Evolutionary conservation across 305 asterid species (phyloP), one percentile per base, ranked within the genome.

Genomic region (Rubia occidens): DNA sequence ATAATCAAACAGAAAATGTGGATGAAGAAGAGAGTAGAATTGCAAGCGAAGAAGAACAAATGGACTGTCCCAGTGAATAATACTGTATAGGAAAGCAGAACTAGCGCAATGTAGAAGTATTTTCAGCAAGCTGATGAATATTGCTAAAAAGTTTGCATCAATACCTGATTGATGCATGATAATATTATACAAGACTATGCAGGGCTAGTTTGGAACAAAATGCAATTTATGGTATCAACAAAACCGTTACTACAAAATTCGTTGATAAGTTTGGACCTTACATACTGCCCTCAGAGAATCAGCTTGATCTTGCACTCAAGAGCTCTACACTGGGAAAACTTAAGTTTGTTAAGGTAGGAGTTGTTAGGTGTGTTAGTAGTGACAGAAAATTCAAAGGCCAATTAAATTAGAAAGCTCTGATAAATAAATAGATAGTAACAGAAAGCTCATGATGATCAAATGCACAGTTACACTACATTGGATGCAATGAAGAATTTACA

Each of bases 1-100:
- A 84, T 75, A 84, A 76, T 78, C 77, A 81, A 69, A 72, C 70
- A 44, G 85, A 84, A 73, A 77, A 51, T 42, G 69, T 47, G 18
- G 67, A 79, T 45, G 73, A 75, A 67, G 81, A 78, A 69, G 67
- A 75, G n/a, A 72, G 72, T n/a, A 89, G 77, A 64, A 60, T 74
- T 68, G 45, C 68, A 6, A 76, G 45, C 68, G 82, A 78, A 47
- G 84, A 83, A 70, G 80, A 84, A 80, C 74, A 75, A 11, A 54
- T 43, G 53, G 73, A 75, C 70, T 67, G 18, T 60, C 72, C 76
- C 35, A 29, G 49, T 65, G 80, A 75, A 32, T 55, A 75, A 70
- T 49, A 24, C 47, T 24, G 24, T 14, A n/a, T 4, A 54, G 40
- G 29, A 67, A 64, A 70, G 43, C 60, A 45, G 61, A 60, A 10